Evolutionary conservation across 225 moss, liverwort and hornwort species (phyloP), one percentile per base, ranked within the genome.

Genomic region (Sphagnum contortum): DNA sequence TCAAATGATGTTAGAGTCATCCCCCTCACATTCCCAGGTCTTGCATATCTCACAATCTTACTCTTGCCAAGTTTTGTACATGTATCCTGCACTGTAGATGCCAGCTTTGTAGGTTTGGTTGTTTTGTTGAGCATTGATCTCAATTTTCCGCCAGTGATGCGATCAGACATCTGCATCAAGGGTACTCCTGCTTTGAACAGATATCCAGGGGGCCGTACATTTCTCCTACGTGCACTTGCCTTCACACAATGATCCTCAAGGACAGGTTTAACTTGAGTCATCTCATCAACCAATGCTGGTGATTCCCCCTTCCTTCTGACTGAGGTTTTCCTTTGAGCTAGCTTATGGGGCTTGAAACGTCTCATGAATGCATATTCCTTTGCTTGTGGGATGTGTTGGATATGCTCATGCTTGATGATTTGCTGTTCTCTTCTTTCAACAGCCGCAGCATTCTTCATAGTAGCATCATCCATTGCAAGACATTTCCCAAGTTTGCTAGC

Each of bases 241-340:
- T 68, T 67, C 48, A 46, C 3, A 68, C 68, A 64, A 50, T 44
- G 58, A 48, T 79, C 65, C 44, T 78, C 58, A 57, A 75, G 65
- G 6, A 55, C 45, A 57, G 62, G 67, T 67, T 67, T 81, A 52
- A 71, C 64, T 72, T 74, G 73, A 3, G 74, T 71, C 73, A 84
- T 78, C 48, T 73, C 71, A 73, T 85, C 81, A 45, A 85, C 81
- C 84, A 81, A 85, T 29, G 76, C 60, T 62, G 76, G 74, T 4
- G 62, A 7, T 62, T 55, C 69, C n/a, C 64, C 54, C 55, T 70
- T 85, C 29, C 57, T 55, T 63, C 55, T 49, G 3, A 66, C 44
- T 50, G 13, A 63, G 59, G 62, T n/a, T 46, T 57, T 63, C 50
- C 48, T 64, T 9, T 64, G 70, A 2, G 63, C 45, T 62, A 50